Evolutionary conservation across 1,284 basidiomycete species (phyloP).

Genomic region (Xerocomus amazonicus): DNA sequence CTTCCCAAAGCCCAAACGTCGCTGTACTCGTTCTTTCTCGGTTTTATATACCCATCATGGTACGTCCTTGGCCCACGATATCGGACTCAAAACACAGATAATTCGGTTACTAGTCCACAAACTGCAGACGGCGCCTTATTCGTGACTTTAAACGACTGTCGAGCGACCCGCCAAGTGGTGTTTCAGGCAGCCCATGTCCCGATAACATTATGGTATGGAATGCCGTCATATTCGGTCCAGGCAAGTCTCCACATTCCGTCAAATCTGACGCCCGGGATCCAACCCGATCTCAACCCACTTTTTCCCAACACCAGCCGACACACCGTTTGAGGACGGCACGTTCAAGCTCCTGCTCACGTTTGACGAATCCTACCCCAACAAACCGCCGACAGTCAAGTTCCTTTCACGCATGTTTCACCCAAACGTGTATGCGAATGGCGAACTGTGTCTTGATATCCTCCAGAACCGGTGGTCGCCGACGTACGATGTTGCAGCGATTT

Average conservation of each 20-base stretch:
- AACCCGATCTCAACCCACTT: not conserved
- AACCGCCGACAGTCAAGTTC: slow-evolving; percentile 96
- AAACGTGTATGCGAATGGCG: slow-evolving; percentile 97
- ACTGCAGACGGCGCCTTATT: slow-evolving; percentile 86
- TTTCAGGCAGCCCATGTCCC: slow-evolving; percentile 93
- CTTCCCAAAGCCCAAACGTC: no score
- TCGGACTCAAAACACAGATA: not conserved
- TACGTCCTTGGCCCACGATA: slow-evolving; percentile 3
- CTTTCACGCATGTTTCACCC: slow-evolving; percentile 98
- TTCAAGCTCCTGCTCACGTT: slow-evolving; percentile 96
- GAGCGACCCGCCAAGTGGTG: slow-evolving; percentile 91
- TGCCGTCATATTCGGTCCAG: slow-evolving; percentile 97
- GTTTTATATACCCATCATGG: slow-evolving; percentile 16
- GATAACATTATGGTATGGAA: slow-evolving; percentile 99
- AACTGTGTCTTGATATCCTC: slow-evolving; percentile 95
- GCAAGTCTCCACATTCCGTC: slow-evolving; percentile 37
- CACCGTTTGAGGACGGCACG: slow-evolving; percentile 98
- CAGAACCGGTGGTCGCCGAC: slow-evolving; percentile 99
- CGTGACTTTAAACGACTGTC: slow-evolving; percentile 96
- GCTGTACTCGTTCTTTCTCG: no score
- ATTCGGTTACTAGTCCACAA: slow-evolving; percentile 64
- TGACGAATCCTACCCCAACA: slow-evolving; percentile 98
- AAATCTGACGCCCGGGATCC: not conserved
- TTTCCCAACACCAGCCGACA: slow-evolving; percentile 66
- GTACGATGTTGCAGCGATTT: slow-evolving; percentile 96